Conservation (phyloP, 139 green algal species). For the Closterium sp. region DNA sequence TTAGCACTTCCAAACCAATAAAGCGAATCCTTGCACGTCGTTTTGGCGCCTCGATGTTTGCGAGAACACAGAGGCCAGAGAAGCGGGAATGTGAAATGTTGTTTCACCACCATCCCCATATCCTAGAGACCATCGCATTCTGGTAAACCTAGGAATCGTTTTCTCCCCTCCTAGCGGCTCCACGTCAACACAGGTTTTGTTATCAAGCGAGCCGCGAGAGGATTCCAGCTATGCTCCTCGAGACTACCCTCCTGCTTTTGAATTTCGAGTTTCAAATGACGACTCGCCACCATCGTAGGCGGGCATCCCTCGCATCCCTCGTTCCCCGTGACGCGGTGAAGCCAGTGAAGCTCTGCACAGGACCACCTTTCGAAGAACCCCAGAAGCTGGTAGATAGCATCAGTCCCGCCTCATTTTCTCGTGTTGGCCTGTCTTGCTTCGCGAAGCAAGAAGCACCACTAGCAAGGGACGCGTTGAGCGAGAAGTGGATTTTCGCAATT, state of each 20-base stretch:
- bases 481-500: neutral
- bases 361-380: neutral
- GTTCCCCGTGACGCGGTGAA: neutral
- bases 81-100: neutral
- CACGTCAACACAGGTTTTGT: neutral
- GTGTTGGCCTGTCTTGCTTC: neutral
- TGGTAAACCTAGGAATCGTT: neutral
- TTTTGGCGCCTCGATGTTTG: no score
- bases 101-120: neutral
- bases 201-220: neutral
- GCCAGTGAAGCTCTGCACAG: neutral
- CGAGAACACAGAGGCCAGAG: no score
- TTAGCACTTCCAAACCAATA: no score
- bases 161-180: neutral
- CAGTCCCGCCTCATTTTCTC: neutral
- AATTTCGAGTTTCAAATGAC: neutral
- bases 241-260: neutral
- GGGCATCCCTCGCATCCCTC: neutral
- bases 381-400: neutral
- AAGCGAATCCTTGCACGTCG: no score
- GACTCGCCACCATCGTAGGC: neutral
- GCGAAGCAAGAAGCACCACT: neutral
- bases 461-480: neutral
- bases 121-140: neutral
- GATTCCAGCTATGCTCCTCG: neutral